phyloP scores from a whole-genome alignment of 495 filamentous ascomycete genomes.

The Xylaria longipes region DNA sequence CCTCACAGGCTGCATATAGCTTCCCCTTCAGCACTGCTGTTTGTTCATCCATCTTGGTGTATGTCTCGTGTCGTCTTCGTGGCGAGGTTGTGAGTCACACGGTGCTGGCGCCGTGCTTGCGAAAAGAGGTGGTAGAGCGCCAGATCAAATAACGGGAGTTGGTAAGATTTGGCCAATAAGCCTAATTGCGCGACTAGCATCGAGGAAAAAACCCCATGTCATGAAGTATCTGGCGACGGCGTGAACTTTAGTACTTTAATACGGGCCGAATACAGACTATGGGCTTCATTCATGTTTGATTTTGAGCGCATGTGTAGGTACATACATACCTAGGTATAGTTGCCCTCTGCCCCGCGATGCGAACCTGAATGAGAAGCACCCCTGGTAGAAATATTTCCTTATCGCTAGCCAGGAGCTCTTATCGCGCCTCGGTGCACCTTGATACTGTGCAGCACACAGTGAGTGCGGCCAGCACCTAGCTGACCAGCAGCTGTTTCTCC shows the following conservation, averaged over 20 bases:
- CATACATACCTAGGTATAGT: neutral
- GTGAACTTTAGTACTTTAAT: neutral
- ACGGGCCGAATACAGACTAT: neutral
- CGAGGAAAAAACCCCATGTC: neutral
- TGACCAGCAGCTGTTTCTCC: neutral
- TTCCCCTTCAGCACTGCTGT: slow-evolving; percentile 33
- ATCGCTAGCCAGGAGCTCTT: slow-evolving; percentile 24
- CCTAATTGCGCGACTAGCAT: slow-evolving; percentile 15
- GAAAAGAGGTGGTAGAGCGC: slow-evolving; percentile 37
- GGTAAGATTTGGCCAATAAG: slow-evolving; percentile 13
- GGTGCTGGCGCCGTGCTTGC: slow-evolving; percentile 43
- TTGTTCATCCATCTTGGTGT: slow-evolving; percentile 33
- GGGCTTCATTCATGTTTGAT: neutral
- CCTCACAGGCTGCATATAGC: slow-evolving; percentile 38
- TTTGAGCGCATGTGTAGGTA: neutral
- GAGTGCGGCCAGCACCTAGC: neutral
- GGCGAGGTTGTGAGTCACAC: slow-evolving; percentile 30
- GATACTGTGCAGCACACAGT: neutral
- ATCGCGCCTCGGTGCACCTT: slow-evolving; percentile 11
- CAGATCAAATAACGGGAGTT: slow-evolving; percentile 9
- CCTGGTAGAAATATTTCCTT: slow-evolving; percentile 27
- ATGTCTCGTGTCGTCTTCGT: neutral
- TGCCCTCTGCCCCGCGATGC: slow-evolving; percentile 27
- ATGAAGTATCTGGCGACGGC: neutral
- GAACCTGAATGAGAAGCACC: neutral